Conservation (phyloP, 129 eudicot genomes). For the Flaveria sonorensis region DNA sequence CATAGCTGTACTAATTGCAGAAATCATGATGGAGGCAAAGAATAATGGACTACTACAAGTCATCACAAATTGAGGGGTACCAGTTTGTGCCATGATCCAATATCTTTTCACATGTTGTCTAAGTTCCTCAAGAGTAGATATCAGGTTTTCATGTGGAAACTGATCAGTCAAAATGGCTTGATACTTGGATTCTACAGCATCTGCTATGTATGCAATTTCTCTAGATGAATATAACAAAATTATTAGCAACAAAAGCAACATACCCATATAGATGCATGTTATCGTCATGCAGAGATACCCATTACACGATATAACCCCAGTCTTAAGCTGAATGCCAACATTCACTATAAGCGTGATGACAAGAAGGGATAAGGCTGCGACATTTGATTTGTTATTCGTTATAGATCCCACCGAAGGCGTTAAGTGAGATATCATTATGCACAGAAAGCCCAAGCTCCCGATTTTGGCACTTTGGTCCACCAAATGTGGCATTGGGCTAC, state of each 20-base stretch:
- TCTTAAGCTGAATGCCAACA: constrained; percentile 26
- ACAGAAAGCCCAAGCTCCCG: neutral
- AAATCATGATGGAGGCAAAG: no score
- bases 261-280: constrained; percentile 20
- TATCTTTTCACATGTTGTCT: no score
- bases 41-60: constrained; percentile 2
- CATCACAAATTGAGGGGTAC: constrained; percentile 27
- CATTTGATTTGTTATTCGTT: constrained; percentile 25
- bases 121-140: neutral
- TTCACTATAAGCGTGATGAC: constrained; percentile 38
- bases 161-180: constrained; percentile 12
- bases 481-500: neutral
- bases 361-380: constrained; percentile 41
- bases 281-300: neutral
- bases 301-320: neutral
- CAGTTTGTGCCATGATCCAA: neutral
- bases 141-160: neutral
- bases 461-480: neutral
- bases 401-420: constrained; percentile 45
- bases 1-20: no score
- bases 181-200: constrained; percentile 19
- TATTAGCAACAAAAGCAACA: constrained; percentile 17
- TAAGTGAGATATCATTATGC: constrained; percentile 23
- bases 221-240: constrained; percentile 11
- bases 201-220: constrained; percentile 8